A percentile compares a stretch with the other conserved stretches of the same genome.
phyloP scores from a whole-genome alignment of 106 monocot species.

The Acorus gramineus region DNA sequence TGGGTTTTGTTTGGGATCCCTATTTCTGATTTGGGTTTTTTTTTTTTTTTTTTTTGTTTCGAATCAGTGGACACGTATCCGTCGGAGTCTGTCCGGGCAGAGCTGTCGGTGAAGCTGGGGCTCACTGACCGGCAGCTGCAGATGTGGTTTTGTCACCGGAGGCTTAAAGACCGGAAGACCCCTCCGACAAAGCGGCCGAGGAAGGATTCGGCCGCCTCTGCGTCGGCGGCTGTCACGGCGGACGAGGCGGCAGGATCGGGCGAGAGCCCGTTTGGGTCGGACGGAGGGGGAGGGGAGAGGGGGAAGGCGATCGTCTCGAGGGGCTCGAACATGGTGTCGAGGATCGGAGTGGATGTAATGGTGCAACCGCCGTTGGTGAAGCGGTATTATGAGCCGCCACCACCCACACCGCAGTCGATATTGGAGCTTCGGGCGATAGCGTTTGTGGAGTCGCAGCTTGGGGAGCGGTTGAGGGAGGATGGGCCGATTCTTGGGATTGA shows the following conservation, averaged over 20 bases:
- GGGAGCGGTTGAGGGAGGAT: slow-evolving; percentile 78
- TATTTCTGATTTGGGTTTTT: slow-evolving; percentile 7
- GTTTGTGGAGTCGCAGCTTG: slow-evolving; percentile 76
- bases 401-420: slow-evolving; percentile 30
- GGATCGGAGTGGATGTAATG: slow-evolving; percentile 20
- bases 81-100: slow-evolving; percentile 58
- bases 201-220: slow-evolving; percentile 25
- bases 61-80: slow-evolving; percentile 67
- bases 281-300: slow-evolving; percentile 29
- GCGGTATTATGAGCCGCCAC: slow-evolving; percentile 55
- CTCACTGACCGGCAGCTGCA: slow-evolving; percentile 90
- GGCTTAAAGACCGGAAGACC: slow-evolving; percentile 79
- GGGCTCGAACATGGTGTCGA: slow-evolving; percentile 22
- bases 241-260: slow-evolving; percentile 9
- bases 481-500: slow-evolving; percentile 86
- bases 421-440: slow-evolving; percentile 50
- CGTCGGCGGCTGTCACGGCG: slow-evolving; percentile 1
- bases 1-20: neutral
- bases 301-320: slow-evolving; percentile 32
- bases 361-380: slow-evolving; percentile 10
- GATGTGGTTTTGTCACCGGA: slow-evolving; percentile 99
- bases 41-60: neutral
- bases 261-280: slow-evolving; percentile 14
- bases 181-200: slow-evolving; percentile 23
- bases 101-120: slow-evolving; percentile 76